These are phyloP conservation scores for Zizania latifolia DNA, from an alignment of 176 grass and related monocot species.

Conservation along the genomic window DNA sequence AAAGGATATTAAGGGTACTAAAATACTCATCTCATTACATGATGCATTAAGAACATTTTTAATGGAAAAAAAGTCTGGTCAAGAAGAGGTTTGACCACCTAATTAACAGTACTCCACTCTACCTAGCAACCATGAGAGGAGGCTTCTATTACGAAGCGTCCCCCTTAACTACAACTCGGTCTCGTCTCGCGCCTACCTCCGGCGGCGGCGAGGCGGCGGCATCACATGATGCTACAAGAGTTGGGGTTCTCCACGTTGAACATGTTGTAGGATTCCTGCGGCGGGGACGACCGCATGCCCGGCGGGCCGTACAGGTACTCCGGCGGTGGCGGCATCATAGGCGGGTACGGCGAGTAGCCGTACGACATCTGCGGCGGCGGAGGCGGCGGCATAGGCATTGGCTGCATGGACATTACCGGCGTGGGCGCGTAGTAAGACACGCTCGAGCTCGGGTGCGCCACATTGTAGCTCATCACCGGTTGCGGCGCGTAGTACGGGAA, in stretches of 20 bases:
- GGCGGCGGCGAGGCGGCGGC: neutral
- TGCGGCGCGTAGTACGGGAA: conserved; percentile 44
- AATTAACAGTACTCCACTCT: conserved; percentile 31
- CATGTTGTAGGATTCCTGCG: conserved; percentile 31
- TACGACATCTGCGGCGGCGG: conserved; percentile 22
- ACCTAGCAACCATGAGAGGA: conserved; percentile 22
- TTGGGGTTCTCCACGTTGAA: conserved; percentile 67
- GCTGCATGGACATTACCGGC: conserved; percentile 19
- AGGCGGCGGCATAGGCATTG: conserved; percentile 16
- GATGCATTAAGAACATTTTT: neutral
- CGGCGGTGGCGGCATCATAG: conserved; percentile 16
- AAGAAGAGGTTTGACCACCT: conserved; percentile 39
- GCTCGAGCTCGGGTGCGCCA: conserved; percentile 58
- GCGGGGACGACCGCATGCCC: conserved; percentile 33
- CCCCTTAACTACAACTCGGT: conserved; percentile 30
- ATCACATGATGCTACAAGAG: conserved; percentile 66
- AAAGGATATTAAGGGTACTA: neutral
- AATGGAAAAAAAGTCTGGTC: conserved; percentile 10
- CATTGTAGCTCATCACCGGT: conserved; percentile 71
- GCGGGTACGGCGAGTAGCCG: conserved; percentile 18
- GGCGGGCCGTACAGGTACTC: conserved; percentile 51
- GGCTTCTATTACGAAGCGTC: conserved; percentile 25
- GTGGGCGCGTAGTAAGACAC: conserved; percentile 59
- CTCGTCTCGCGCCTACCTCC: neutral
- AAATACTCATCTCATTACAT: conserved; percentile 29